phyloP scores from a whole-genome alignment of 441 rosid species.

The Codiaeum variegatum region DNA sequence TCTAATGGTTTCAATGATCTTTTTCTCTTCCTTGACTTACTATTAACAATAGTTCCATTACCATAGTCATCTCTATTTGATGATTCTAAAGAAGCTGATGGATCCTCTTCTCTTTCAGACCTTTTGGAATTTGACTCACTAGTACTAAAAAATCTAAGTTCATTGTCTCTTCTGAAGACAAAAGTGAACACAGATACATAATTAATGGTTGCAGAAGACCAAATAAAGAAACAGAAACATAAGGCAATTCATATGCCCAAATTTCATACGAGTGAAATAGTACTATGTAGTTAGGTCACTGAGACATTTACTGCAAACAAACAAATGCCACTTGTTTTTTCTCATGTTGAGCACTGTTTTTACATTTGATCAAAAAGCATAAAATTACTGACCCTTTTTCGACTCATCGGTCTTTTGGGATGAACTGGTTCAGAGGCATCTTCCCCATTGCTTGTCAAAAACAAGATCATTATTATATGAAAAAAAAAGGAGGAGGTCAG shows the following conservation, averaged over 20 bases:
- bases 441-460: constrained; percentile 45
- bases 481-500: neutral
- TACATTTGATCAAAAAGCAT: constrained; percentile 9
- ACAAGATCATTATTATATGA: constrained; percentile 5
- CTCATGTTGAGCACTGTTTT: neutral
- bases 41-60: constrained; percentile 16
- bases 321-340: neutral
- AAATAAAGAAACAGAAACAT: neutral
- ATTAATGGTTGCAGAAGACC: neutral
- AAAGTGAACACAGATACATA: neutral
- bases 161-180: constrained; percentile 7
- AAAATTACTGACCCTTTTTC: constrained; percentile 63
- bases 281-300: neutral
- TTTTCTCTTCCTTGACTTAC: constrained; percentile 29
- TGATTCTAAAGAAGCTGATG: constrained; percentile 10
- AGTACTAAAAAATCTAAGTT: neutral
- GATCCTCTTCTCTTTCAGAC: constrained; percentile 6
- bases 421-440: constrained; percentile 68
- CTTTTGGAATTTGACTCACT: neutral
- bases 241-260: neutral
- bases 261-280: neutral
- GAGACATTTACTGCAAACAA: neutral
- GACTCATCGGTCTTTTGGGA: constrained; percentile 84
- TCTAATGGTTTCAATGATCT: constrained; percentile 10
- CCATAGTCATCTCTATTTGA: constrained; percentile 10